Percentiles rank a stretch among this genome's conserved stretches.
phyloP scores from a whole-genome alignment of 768 basidiomycete genomes.

The Termitomyces sp. region DNA sequence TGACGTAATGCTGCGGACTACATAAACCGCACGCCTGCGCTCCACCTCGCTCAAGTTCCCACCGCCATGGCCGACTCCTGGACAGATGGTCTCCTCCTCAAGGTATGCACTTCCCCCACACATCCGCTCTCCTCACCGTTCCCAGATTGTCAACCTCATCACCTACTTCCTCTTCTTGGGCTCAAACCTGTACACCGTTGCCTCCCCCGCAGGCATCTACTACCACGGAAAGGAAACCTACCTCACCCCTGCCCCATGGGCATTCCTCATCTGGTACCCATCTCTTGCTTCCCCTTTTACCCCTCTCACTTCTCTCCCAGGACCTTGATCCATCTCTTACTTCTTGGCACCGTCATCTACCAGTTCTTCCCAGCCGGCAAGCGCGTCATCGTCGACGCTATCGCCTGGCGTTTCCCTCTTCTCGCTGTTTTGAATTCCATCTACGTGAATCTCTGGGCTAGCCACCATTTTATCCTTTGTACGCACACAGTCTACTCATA shows the following conservation, averaged over 20 bases:
- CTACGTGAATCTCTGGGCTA: constrained; percentile 87
- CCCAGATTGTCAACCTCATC: constrained; percentile 72
- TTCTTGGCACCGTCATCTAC: constrained; percentile 89
- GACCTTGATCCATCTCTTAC: constrained; percentile 86
- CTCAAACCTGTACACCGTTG: constrained; percentile 84
- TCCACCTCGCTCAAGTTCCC: constrained; percentile 10
- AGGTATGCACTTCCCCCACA: constrained; percentile 35
- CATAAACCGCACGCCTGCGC: constrained; percentile 9
- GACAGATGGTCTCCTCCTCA: constrained; percentile 82
- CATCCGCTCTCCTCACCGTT: background rate
- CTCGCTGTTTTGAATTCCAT: constrained; percentile 84
- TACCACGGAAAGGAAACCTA: constrained; percentile 82
- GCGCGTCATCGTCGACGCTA: constrained; percentile 76
- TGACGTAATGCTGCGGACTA: constrained; percentile 14
- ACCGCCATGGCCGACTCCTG: constrained; percentile 60
- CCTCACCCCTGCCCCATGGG: constrained; percentile 92
- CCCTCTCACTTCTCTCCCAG: constrained; percentile 32
- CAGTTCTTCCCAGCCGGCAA: constrained; percentile 83
- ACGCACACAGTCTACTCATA: constrained; percentile 13
- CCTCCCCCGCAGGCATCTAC: constrained; percentile 71
- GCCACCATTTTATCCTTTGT: constrained; percentile 68
- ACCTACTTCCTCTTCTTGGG: constrained; percentile 88
- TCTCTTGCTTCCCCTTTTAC: constrained; percentile 12
- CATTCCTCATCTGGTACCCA: constrained; percentile 83
- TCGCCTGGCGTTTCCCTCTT: constrained; percentile 90